A percentile compares a stretch with the other conserved stretches of the same genome.
These are phyloP conservation scores for Xerophyta viscosa DNA, from an alignment of 106 monocot species.

Conservation along the genomic window DNA sequence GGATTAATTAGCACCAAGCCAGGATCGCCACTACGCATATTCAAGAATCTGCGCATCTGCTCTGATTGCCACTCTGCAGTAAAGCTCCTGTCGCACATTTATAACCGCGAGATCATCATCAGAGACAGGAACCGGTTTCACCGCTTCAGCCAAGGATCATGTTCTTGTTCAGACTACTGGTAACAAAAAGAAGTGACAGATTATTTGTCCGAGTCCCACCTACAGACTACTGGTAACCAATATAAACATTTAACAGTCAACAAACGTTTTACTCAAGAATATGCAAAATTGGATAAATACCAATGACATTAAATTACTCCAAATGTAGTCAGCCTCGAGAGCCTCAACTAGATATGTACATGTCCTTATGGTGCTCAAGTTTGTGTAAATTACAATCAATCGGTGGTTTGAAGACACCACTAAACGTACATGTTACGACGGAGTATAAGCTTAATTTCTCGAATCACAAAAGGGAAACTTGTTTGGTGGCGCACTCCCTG, in stretches of 20 bases:
- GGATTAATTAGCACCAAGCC: slow-evolving; percentile 45
- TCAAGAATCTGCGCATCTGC: slow-evolving; percentile 67
- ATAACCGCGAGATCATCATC: slow-evolving; percentile 36
- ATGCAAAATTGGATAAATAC: too few relatives aligned
- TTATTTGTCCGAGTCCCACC: too few relatives aligned
- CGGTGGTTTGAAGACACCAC: background rate
- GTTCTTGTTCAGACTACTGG: slow-evolving; percentile 73
- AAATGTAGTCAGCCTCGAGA: too few relatives aligned
- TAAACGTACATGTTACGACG: background rate
- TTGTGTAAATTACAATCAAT: background rate
- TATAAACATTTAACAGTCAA: too few relatives aligned
- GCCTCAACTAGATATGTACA: background rate
- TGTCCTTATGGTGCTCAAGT: background rate
- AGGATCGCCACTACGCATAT: slow-evolving; percentile 29
- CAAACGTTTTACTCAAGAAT: too few relatives aligned
- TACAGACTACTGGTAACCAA: too few relatives aligned
- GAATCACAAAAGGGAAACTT: background rate
- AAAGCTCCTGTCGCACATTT: slow-evolving; percentile 47
- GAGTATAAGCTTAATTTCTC: background rate
- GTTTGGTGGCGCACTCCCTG: background rate
- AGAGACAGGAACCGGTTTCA: slow-evolving; percentile 72
- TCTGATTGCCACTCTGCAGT: slow-evolving; percentile 43
- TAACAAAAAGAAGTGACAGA: too few relatives aligned
- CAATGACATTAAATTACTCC: too few relatives aligned
- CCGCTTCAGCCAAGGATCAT: slow-evolving; percentile 39